Percentiles rank a stretch among this genome's conserved stretches.
Evolutionary conservation across 768 basidiomycete genomes (phyloP).

Genomic region (Podaxis mareebaensis): DNA sequence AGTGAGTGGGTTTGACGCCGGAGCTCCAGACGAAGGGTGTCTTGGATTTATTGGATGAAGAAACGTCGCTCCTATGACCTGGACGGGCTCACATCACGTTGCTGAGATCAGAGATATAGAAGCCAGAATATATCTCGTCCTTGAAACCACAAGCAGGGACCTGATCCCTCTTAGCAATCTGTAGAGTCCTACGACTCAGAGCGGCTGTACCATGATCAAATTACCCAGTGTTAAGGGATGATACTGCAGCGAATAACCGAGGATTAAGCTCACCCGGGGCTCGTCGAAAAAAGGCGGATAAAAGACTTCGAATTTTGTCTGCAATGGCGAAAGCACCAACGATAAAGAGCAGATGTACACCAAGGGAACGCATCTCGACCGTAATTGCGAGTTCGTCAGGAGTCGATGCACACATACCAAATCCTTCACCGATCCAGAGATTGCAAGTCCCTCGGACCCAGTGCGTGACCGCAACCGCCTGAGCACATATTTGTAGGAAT

Average conservation of each 20-base stretch:
- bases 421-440: not conserved
- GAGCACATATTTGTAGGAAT: not conserved
- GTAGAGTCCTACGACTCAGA: slow-evolving; percentile 36
- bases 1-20: slow-evolving; percentile 50
- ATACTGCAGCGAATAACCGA: not conserved
- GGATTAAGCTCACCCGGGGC: slow-evolving; percentile 27
- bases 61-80: slow-evolving; percentile 8
- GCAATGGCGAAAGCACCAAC: slow-evolving; percentile 22
- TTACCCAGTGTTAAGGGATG: slow-evolving; percentile 22
- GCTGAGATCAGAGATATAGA: slow-evolving; percentile 48
- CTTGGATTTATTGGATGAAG: not conserved
- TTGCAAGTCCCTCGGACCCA: not conserved
- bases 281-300: slow-evolving; percentile 36
- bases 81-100: slow-evolving; percentile 31
- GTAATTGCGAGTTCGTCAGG: not conserved
- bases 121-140: slow-evolving; percentile 51
- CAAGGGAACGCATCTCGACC: not conserved
- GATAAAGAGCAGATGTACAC: slow-evolving; percentile 12
- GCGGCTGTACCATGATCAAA: slow-evolving; percentile 36
- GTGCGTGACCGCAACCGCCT: not conserved
- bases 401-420: not conserved
- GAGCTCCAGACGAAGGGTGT: slow-evolving; percentile 44
- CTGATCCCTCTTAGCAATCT: slow-evolving; percentile 31
- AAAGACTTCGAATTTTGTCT: slow-evolving; percentile 38
- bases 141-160: slow-evolving; percentile 35